phyloP scores from a whole-genome alignment of 108 stramenopile species.

The Seminavis robusta region DNA sequence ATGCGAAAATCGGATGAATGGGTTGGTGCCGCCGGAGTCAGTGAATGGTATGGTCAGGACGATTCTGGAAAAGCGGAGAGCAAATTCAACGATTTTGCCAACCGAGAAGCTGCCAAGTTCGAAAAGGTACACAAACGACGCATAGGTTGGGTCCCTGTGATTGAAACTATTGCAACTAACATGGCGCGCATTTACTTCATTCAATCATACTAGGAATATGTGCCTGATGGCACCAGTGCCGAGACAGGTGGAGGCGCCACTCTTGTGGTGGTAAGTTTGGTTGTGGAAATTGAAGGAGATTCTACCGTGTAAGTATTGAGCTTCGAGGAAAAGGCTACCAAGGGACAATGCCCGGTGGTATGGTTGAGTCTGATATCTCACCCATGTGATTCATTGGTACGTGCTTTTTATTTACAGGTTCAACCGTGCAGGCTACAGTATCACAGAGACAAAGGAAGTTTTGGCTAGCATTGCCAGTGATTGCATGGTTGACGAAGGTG shows the following conservation, averaged over 20 bases:
- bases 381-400: no score
- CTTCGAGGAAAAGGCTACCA: no score
- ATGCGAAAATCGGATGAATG: conserved; percentile 67
- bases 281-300: conserved; percentile 83
- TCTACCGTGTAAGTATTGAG: conserved; percentile 45
- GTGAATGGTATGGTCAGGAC: conserved; percentile 60
- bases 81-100: conserved; percentile 65
- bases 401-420: no score
- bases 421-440: conserved; percentile 62
- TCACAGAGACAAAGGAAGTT: conserved; percentile 64
- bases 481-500: conserved; percentile 68
- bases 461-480: conserved; percentile 77
- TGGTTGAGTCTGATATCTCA: no score
- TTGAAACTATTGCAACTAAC: no score
- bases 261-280: conserved; percentile 63
- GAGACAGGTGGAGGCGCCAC: conserved; percentile 45
- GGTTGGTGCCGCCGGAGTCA: conserved; percentile 57
- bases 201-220: conserved; percentile 60
- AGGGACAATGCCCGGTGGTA: no score
- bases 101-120: conserved; percentile 68
- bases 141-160: background rate
- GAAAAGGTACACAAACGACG: conserved; percentile 34
- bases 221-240: conserved; percentile 32
- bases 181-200: no score
- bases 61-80: conserved; percentile 70